Evolutionary conservation across 2,329 filamentous ascomycete species (phyloP).

Genomic region (Cadophora gregata): DNA sequence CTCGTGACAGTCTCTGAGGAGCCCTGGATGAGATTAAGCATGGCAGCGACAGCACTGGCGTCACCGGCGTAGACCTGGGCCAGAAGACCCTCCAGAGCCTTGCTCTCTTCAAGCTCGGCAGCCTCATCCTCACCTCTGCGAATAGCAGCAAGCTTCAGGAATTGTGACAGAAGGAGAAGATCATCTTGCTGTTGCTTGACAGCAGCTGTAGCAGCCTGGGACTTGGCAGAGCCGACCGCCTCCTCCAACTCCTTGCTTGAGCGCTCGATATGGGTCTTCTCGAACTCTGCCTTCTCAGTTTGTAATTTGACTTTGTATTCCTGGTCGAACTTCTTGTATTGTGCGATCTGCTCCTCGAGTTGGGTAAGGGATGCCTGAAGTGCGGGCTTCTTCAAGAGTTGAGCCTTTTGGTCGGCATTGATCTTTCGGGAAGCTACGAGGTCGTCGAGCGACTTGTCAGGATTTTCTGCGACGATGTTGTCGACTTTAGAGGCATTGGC

Average conservation of each 20-base stretch:
- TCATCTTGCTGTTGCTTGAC: conserved; percentile 65
- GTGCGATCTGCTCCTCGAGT: conserved; percentile 74
- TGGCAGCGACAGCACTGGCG: conserved; percentile 73
- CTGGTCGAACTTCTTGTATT: conserved; percentile 77
- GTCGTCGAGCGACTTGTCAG: conserved; percentile 74
- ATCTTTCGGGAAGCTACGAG: conserved; percentile 74
- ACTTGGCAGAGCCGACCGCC: conserved; percentile 57
- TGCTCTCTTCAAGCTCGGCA: conserved; percentile 71
- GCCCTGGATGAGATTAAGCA: conserved; percentile 78
- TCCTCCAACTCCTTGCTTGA: conserved; percentile 54
- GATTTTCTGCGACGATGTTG: conserved; percentile 69
- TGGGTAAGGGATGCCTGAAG: conserved; percentile 72
- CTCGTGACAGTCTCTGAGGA: conserved; percentile 69
- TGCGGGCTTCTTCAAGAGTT: conserved; percentile 77
- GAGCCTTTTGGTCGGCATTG: conserved; percentile 80
- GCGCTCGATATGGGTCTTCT: conserved; percentile 60
- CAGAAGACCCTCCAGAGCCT: conserved; percentile 81
- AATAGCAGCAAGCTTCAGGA: conserved; percentile 79
- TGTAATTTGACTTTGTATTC: conserved; percentile 69
- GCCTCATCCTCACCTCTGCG: conserved; percentile 72
- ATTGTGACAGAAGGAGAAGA: conserved; percentile 76
- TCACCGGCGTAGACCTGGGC: conserved; percentile 81
- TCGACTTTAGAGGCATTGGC: conserved; percentile 76
- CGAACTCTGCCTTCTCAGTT: conserved; percentile 63
- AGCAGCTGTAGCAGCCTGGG: conserved; percentile 56